Conservation (phyloP, 2,329 filamentous ascomycete genomes). For the Botryosphaeria dothidea region DNA sequence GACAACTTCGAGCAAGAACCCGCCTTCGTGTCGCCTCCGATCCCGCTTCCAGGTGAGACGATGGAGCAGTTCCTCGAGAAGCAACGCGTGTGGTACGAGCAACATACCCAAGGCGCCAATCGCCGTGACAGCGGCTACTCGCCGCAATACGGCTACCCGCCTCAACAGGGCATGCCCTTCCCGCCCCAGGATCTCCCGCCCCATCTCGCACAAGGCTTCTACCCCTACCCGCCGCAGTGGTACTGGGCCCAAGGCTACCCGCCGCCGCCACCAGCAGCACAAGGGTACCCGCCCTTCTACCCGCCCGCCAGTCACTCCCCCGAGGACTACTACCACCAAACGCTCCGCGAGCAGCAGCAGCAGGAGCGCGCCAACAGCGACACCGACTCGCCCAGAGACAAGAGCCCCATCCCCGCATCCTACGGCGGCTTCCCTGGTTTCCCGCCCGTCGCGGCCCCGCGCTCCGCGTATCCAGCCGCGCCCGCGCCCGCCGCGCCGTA, state of each 20-base stretch:
- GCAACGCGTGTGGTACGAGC: slow-evolving; percentile 9
- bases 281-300: not conserved
- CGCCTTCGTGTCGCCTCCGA: not conserved
- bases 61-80: slow-evolving; percentile 6
- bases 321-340: slow-evolving; percentile 15
- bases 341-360: slow-evolving; percentile 7
- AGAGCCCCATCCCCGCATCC: not conserved
- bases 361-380: not conserved
- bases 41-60: not conserved
- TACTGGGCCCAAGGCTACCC: slow-evolving; percentile 1
- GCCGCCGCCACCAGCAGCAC: not conserved
- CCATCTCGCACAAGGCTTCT: not conserved
- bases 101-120: not conserved
- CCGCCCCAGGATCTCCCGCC: not conserved
- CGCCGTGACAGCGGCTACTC: slow-evolving; percentile 14
- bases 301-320: not conserved
- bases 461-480: not conserved
- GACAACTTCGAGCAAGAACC: not conserved
- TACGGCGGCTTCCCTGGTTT: not conserved
- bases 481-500: not conserved
- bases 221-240: slow-evolving; percentile 7
- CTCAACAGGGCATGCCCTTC: not conserved
- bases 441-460: not conserved
- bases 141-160: not conserved
- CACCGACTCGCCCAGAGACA: not conserved